Evolutionary conservation across 2,329 filamentous ascomycete species (phyloP).

Genomic region (Penicillium sp.): DNA sequence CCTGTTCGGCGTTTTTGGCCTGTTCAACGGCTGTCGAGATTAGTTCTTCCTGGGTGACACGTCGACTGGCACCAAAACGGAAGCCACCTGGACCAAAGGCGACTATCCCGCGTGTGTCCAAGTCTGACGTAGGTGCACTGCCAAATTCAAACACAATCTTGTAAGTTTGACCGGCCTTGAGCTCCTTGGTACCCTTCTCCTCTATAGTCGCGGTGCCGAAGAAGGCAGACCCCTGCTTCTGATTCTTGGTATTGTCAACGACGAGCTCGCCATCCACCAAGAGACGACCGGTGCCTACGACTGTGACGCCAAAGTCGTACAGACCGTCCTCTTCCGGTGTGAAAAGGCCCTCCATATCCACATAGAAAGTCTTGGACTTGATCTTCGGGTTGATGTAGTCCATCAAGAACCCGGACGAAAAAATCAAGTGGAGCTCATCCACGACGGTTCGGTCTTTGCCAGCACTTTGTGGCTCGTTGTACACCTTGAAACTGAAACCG

Average conservation of each 20-base stretch:
- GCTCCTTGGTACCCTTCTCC: slow-evolving; percentile 53
- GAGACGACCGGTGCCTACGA: slow-evolving; percentile 60
- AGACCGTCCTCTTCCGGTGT: slow-evolving; percentile 55
- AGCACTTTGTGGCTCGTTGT: slow-evolving; percentile 51
- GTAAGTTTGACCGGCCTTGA: slow-evolving; percentile 57
- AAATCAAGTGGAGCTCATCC: slow-evolving; percentile 46
- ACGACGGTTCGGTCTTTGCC: slow-evolving; percentile 46
- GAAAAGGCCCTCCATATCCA: slow-evolving; percentile 56
- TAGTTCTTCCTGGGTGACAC: slow-evolving; percentile 53
- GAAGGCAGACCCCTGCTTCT: slow-evolving; percentile 58
- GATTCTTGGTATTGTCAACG: slow-evolving; percentile 61
- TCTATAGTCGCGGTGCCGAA: slow-evolving; percentile 60
- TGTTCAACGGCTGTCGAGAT: slow-evolving; percentile 61
- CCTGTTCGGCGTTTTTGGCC: slow-evolving; percentile 66
- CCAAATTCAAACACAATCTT: slow-evolving; percentile 55
- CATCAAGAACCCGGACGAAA: slow-evolving; percentile 45
- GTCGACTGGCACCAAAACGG: slow-evolving; percentile 56
- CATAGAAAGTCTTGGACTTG: slow-evolving; percentile 51
- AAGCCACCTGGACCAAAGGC: slow-evolving; percentile 56
- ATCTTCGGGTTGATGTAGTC: slow-evolving; percentile 53
- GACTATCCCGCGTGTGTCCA: slow-evolving; percentile 46
- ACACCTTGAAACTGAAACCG: slow-evolving; percentile 59
- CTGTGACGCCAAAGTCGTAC: slow-evolving; percentile 62
- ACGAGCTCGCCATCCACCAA: slow-evolving; percentile 58
- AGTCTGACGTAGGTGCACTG: slow-evolving; percentile 54